Evolutionary conservation across 2,329 filamentous ascomycete genomes (phyloP).

Genomic region (Plectosphaerella cucumerina): DNA sequence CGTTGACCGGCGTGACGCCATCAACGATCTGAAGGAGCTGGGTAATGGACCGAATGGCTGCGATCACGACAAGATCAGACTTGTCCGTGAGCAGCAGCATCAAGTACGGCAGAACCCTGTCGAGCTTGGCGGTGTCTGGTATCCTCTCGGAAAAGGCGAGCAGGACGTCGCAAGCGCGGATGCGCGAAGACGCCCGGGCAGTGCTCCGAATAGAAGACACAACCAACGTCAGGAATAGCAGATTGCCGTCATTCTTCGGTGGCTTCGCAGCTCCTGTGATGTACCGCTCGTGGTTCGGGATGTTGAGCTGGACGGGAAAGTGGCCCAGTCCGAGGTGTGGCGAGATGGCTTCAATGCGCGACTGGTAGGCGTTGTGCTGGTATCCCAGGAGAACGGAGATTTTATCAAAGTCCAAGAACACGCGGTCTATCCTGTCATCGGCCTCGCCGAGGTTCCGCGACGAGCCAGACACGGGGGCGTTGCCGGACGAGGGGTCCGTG

Average conservation of each 20-base stretch:
- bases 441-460: constrained; percentile 75
- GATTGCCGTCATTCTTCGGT: constrained; percentile 77
- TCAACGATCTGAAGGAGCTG: constrained; percentile 84
- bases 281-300: constrained; percentile 77
- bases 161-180: constrained; percentile 86
- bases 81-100: constrained; percentile 79
- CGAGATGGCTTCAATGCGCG: constrained; percentile 27
- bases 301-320: constrained; percentile 79
- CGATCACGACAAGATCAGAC: constrained; percentile 78
- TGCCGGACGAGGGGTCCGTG: constrained; percentile 82
- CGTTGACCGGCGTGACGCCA: constrained; percentile 77
- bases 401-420: constrained; percentile 95
- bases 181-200: constrained; percentile 77
- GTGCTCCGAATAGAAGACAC: constrained; percentile 88
- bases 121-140: constrained; percentile 93
- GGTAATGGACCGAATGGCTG: constrained; percentile 80
- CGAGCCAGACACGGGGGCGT: constrained; percentile 64
- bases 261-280: constrained; percentile 57
- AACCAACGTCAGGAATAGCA: constrained; percentile 87
- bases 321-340: constrained; percentile 53
- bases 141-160: constrained; percentile 86
- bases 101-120: constrained; percentile 86
- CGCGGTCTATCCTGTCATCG: constrained; percentile 88
- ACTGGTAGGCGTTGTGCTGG: constrained; percentile 20
- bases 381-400: constrained; percentile 86